Base-by-base conservation (phyloP, 1,139 yeast species). In the Blastobotrys ciferrii region DNA sequence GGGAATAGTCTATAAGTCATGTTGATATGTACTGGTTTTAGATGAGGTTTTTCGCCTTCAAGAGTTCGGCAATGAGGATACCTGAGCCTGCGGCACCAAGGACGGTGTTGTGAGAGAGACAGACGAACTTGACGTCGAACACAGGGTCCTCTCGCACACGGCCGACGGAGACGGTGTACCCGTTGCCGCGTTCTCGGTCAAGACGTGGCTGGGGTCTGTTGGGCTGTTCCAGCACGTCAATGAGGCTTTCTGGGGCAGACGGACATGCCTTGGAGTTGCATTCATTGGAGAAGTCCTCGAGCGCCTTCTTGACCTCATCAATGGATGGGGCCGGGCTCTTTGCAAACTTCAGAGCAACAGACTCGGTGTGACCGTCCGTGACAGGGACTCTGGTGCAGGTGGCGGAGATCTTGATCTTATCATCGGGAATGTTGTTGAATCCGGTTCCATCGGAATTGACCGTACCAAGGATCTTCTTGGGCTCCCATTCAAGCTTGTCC, bases 21-120 rank as follows among this genome's bases (percentile, higher is more conserved):
- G 4, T n/a, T n/a, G 4, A 31, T 31, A 6, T 36, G 18, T 36
- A 15, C 18, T 12, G 15, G 18, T 18, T 15, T 31, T 77, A 89
- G 58, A 91, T 78, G 61, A 88, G 72, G 51, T 80, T 77, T 74
- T 85, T 88, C 49, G 92, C 92, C 54, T 78, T 72, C 61, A 92
- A 77, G 53, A 88, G 76, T 72, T 92, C 99, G 45, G 96, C 98
- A 69, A 94, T 92, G 68, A 92, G 81, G 54, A 92, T 77, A 68
- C 98, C 98, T n/a, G 98, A 87, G 64, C 99, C 99, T 28, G 99
- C 99, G 62, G 98, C 99, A 64, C 99, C 99, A 59, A 92, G 87
- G 61, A 92, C 80, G 50, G 99, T 92, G 76, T 92, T 92, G 71
- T 92, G 99, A 20, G 97, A 89, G 58, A 92, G 76, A 28, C 89